Conservation (phyloP, 2,329 filamentous ascomycete genomes). For the Leptographium galeiforme region DNA sequence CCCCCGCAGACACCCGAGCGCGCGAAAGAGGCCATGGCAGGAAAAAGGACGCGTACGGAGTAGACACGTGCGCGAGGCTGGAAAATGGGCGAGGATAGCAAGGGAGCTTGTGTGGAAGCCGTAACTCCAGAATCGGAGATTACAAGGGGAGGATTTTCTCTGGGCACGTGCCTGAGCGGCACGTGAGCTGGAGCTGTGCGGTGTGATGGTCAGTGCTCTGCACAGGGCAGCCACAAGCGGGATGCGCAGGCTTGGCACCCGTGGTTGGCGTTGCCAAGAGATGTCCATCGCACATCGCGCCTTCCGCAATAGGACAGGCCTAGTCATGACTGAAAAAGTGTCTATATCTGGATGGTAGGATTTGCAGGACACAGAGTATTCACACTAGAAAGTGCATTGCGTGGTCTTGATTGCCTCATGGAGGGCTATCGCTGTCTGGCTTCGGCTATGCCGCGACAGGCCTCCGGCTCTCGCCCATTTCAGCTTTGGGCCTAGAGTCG, state of each 20-base stretch:
- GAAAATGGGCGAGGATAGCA: neutral
- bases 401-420: too few species aligned
- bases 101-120: neutral
- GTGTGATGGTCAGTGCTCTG: too few species aligned
- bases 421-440: too few species aligned
- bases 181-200: too few species aligned
- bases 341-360: neutral
- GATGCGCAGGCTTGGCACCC: neutral
- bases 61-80: neutral
- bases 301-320: neutral
- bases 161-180: neutral
- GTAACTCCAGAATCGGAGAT: neutral
- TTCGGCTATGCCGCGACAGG: too few species aligned
- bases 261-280: neutral
- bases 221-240: too few species aligned
- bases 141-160: neutral
- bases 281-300: neutral
- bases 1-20: neutral
- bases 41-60: neutral
- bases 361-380: too few species aligned
- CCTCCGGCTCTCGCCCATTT: too few species aligned
- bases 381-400: too few species aligned
- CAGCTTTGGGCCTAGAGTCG: too few species aligned
- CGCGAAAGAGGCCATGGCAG: constrained; percentile 1
- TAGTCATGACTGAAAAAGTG: neutral